Conservation (phyloP, 192 early-diverging fungal species). For the Umbelopsis sp. region DNA sequence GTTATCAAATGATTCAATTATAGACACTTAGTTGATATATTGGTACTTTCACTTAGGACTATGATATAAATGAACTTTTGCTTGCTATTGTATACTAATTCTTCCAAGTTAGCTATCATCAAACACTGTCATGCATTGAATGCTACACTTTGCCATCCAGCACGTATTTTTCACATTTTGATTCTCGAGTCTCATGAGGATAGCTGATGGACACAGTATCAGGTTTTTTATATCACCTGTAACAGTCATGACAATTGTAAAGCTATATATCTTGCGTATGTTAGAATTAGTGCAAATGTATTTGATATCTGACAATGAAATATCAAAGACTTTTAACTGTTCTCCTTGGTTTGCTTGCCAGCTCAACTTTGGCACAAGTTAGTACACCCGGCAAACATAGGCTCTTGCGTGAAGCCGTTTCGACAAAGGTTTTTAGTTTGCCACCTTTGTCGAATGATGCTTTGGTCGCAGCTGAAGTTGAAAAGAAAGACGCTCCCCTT, state of each 20-base stretch:
- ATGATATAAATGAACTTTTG: too few species aligned
- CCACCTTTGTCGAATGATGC: background rate
- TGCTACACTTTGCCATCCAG: background rate
- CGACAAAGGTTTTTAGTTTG: background rate
- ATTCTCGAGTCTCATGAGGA: background rate
- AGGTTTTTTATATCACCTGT: background rate
- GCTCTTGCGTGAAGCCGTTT: background rate
- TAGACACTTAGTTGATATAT: too few species aligned
- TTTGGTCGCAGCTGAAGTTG: background rate
- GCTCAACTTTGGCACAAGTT: slow-evolving; percentile 1
- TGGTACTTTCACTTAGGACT: too few species aligned
- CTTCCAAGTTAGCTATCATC: too few species aligned
- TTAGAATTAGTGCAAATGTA: background rate
- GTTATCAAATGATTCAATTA: too few species aligned
- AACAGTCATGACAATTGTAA: background rate
- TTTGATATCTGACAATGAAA: background rate
- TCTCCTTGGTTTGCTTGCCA: background rate
- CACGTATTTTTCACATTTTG: background rate
- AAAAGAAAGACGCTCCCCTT: slow-evolving; percentile 30
- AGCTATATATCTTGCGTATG: background rate
- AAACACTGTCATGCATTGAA: too few species aligned
- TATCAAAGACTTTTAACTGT: background rate
- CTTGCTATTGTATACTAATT: too few species aligned
- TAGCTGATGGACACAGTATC: background rate
- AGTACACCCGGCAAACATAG: background rate